Base-by-base conservation (phyloP, 768 basidiomycete genomes). In the Daedaleopsis sinensis region DNA sequence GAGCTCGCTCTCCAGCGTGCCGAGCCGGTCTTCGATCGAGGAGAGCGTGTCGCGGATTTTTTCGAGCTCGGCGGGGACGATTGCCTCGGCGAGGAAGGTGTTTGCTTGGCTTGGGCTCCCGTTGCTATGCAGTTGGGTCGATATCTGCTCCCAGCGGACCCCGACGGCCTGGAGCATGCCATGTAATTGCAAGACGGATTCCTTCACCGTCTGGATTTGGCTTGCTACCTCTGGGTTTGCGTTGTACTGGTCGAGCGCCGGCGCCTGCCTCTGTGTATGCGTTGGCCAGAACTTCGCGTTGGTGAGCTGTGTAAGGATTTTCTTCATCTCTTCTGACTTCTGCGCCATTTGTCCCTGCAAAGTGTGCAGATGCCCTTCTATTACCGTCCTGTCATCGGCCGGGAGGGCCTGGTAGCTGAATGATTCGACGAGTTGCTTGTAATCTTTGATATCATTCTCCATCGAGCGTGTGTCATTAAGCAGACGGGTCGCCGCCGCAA, bases 371-470 rank as follows among this genome's bases (percentile, higher is more conserved):
- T 64, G 62, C 11, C 62, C 58, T 9, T 58, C 62, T 43, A 64
- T 58, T 1, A 64, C 62, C 19, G 62, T 38, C 16, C 58, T 54
- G 42, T 64, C 62, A 24, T 64, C 62, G 2, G 48, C 23, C 2
- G 57, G 44, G 6, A 64, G 55, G 1, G 47, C 27, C 18, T 59
- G 55, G 27, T 64, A 64, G 21, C 57, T 59, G 58, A 64, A 64
- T 5, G 62, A 64, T 48, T 64, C 62, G 23, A 58, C 58, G 10
- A 64, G 58, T 21, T 64, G 58, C n/a, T 57, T 55, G 36, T 59
- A 64, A 21, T 64, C 62, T 36, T 47, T 58, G n/a, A 64, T 55
- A 36, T 64, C 62, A 19, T 52, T 64, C n/a, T 64, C 58, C 58
- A 64, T 52, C 16, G 58, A 47, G 2, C 58, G 62, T 8, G 53